Evolutionary conservation across 805 yeast genomes (phyloP).

Genomic region (Lachancea fermentati): DNA sequence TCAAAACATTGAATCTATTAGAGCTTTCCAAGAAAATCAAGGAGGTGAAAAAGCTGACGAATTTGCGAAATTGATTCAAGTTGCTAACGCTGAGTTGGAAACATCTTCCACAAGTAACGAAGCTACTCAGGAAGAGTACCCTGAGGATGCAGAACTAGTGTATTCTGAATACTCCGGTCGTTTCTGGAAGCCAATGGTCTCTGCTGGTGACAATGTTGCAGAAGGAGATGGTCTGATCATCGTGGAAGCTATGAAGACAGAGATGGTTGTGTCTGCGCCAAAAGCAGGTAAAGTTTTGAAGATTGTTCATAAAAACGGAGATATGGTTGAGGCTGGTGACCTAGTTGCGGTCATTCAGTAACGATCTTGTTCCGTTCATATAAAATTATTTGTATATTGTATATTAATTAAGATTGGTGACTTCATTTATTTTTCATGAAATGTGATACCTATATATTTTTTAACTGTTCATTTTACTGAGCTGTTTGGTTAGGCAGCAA

Average conservation of each 20-base stretch:
- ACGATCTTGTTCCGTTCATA: too few relatives aligned
- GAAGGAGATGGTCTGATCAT: constrained; percentile 78
- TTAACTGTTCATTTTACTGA: not conserved
- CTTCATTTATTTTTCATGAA: not conserved
- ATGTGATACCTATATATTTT: too few relatives aligned
- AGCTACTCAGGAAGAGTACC: constrained; percentile 48
- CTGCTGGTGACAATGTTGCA: constrained; percentile 68
- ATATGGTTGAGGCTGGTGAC: constrained; percentile 96
- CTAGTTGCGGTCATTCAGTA: constrained; percentile 75
- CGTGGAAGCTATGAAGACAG: constrained; percentile 98
- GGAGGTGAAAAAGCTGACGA: constrained; percentile 80
- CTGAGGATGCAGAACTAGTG: constrained; percentile 76
- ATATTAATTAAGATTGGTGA: not conserved
- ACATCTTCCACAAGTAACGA: constrained; percentile 43
- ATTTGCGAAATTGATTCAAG: constrained; percentile 76
- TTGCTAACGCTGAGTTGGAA: constrained; percentile 69
- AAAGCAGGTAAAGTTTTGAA: constrained; percentile 65
- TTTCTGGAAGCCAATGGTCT: constrained; percentile 87
- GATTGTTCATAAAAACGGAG: constrained; percentile 78
- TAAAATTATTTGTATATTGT: too few relatives aligned
- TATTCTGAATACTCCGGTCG: constrained; percentile 96
- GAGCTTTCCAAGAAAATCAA: constrained; percentile 58
- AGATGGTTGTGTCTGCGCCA: constrained; percentile 81
- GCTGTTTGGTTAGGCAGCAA: constrained; percentile 1
- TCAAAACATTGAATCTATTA: constrained; percentile 66